Base-by-base conservation (phyloP, 129 eudicot genomes). In the Flaveria linearis region DNA sequence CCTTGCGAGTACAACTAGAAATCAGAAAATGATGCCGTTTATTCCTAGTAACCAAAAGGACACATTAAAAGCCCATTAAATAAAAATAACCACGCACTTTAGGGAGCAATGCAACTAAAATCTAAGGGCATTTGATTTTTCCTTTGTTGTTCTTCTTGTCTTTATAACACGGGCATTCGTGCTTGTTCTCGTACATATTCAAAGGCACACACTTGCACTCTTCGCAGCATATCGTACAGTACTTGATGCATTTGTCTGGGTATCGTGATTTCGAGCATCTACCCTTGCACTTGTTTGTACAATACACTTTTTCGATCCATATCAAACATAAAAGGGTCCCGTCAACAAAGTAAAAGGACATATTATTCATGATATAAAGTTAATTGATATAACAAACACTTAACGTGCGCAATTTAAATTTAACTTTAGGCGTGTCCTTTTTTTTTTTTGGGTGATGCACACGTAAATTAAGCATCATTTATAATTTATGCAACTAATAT, bases 191-290 rank as follows among this genome's bases (percentile, higher is more conserved):
- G 4, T 65, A 82, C 58, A 84, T 89, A 10, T 91, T 93, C 28
- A 88, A 81, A 23, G 97, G 97, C 78, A 92, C 93, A 56, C 96
- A 92, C 56, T 87, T 84, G 96, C 97, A 92, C 15, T 84, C 68
- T 36, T 33, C 68, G 46, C 96, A 89, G 83, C 96, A 92, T 33
- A 89, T 79, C 66, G 79, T 80, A 6, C 97, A 92, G 79, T 85
- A 92, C 74, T 84, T 92, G 81, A 87, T 42, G 86, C 97, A 92
- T 76, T 87, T 81, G 71, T 85, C 96, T 52, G 68, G 61, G 46
- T 77, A 84, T 6, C 88, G 83, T 33, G 93, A 84, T 73, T 75
- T 84, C 5, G 82, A 81, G 76, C 97, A 92, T 84, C 96, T 78
- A 13, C 56, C 78, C 55, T 71, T 66, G 75, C 97, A 92, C 79